Base-by-base conservation (phyloP, 805 yeast species). In the Candida suzukii region DNA sequence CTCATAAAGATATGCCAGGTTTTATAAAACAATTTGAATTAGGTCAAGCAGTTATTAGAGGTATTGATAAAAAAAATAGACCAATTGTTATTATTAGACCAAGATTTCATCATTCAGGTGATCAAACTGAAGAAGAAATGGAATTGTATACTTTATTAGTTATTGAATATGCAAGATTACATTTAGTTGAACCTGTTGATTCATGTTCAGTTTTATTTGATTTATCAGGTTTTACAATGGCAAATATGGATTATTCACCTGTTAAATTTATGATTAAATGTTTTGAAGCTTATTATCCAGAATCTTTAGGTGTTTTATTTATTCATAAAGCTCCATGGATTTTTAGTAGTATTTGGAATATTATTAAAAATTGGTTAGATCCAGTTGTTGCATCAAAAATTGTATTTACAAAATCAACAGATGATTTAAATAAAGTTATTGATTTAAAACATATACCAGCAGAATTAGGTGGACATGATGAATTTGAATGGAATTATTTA, bases 261-360 rank as follows among this genome's bases (percentile, higher is more conserved):
- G 95, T 93, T 45, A 90, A 90, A 64, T 91, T 86, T 63, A 76
- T 93, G 64, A 82, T 90, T 46, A 76, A 79, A 41, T 83, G 90
- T 46, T 88, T 93, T 61, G 98, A 93, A 68, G 95, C 95, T 0
- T 96, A 91, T 58, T 93, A 91, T 60, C 99, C 99, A 1, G 99
- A 93, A 64, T 82, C 87, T 32, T 72, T 93, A 45, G 96, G 96
- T 16, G 76, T 76, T 42, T 67, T 93, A 40, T 74, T 88, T 50
- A 83, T 93, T 46, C 95, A 88, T 66, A 84, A 85, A 53, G 97
- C 99, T 0, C 99, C 99, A 22, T 88, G 97, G 98, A 78, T 93
- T 41, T 93, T 93, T 67, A 78, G 85, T 39, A 91, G 96, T 20
- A 86, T 91, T 45, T 93, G 99, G 98, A 83, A 81, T 51, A 77